These are phyloP conservation scores for Aspergillus nidulans DNA, from an alignment of 495 filamentous ascomycete genomes.

Conservation along the genomic window DNA sequence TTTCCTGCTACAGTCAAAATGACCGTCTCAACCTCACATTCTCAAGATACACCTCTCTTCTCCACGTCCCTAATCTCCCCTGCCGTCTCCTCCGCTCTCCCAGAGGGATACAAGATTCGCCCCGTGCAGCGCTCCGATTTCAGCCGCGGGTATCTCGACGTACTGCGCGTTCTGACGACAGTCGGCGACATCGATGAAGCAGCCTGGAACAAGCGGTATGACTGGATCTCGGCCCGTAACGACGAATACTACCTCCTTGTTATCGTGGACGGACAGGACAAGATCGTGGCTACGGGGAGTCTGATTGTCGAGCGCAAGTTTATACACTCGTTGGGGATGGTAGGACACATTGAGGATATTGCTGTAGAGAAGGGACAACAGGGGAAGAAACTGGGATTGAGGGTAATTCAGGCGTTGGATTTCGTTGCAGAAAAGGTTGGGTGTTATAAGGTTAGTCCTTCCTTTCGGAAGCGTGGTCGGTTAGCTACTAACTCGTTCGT, in stretches of 20 bases:
- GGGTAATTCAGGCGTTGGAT: conserved; percentile 92
- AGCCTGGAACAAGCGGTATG: conserved; percentile 72
- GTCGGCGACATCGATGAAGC: conserved; percentile 82
- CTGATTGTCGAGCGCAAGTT: conserved; percentile 71
- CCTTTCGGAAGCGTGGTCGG: background rate
- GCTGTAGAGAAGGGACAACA: conserved; percentile 90
- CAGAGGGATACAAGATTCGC: conserved; percentile 76
- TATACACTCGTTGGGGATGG: conserved; percentile 48
- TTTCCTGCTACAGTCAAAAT: conserved; percentile 21
- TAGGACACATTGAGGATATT: conserved; percentile 99
- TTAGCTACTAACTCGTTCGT: conserved; percentile 7
- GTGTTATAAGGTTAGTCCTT: conserved; percentile 76
- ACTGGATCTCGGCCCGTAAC: conserved; percentile 74
- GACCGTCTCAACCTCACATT: conserved; percentile 44
- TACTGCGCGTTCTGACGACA: conserved; percentile 83
- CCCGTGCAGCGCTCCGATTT: conserved; percentile 77
- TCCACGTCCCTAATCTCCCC: conserved; percentile 71
- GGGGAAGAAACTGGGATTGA: conserved; percentile 90
- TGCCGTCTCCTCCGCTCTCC: conserved; percentile 63
- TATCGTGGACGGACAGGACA: conserved; percentile 64
- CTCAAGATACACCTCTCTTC: conserved; percentile 54
- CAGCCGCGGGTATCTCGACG: conserved; percentile 72
- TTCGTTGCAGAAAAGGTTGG: conserved; percentile 77
- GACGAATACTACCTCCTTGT: conserved; percentile 83
- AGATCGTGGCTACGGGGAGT: conserved; percentile 80